These are phyloP conservation scores for Cornus controversa DNA, from an alignment of 148 eudicot genomes.

Conservation along the genomic window DNA sequence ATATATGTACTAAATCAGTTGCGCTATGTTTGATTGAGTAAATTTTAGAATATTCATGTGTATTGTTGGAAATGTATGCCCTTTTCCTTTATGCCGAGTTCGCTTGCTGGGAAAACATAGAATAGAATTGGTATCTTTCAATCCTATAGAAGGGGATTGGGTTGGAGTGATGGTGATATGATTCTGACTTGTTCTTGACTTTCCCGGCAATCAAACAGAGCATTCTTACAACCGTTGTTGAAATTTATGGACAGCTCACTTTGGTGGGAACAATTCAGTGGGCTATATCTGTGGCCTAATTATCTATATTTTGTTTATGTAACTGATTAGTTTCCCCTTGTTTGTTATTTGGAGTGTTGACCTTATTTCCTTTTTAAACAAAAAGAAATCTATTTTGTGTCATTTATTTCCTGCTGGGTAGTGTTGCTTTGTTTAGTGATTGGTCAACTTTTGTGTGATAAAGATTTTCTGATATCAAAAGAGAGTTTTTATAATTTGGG, in stretches of 20 bases:
- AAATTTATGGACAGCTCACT: neutral
- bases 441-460: neutral
- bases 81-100: neutral
- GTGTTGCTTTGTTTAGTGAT: neutral
- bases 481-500: neutral
- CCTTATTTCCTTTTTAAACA: too few species aligned
- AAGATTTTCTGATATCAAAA: neutral
- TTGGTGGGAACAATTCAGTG: neutral
- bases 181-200: neutral
- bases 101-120: neutral
- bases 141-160: neutral
- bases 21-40: neutral
- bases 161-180: neutral
- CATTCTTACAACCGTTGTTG: neutral
- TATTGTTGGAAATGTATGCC: neutral
- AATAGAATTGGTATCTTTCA: too few species aligned
- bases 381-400: neutral
- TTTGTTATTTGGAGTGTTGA: neutral
- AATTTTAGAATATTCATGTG: neutral
- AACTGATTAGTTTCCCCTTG: neutral
- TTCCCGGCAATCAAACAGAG: neutral
- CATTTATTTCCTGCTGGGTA: neutral
- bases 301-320: neutral
- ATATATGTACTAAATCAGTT: too few species aligned
- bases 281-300: too few species aligned